Conservation (phyloP, 208 protist genomes). For the Trypanosoma congolense region DNA sequence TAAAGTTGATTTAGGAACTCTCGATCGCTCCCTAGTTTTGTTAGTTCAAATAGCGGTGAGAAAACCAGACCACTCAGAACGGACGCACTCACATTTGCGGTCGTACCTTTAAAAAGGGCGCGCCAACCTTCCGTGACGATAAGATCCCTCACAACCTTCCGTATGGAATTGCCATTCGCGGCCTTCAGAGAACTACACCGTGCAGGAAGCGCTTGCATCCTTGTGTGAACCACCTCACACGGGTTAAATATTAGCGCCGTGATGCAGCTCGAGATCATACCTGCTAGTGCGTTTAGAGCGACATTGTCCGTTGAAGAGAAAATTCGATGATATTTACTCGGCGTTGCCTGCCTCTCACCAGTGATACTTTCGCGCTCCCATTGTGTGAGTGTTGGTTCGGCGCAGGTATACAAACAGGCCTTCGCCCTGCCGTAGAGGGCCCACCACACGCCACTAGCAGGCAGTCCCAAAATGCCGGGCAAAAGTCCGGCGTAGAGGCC, state of each 20-base stretch:
- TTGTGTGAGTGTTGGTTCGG: constrained; percentile 39
- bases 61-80: constrained; percentile 83
- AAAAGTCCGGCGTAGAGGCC: constrained; percentile 68
- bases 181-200: neutral
- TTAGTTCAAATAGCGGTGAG: constrained; percentile 77
- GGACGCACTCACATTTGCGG: constrained; percentile 61
- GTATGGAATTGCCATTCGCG: constrained; percentile 15
- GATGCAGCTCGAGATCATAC: constrained; percentile 50
- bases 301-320: constrained; percentile 81
- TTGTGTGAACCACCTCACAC: constrained; percentile 72
- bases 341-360: neutral
- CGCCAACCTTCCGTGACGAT: constrained; percentile 50
- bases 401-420: constrained; percentile 50
- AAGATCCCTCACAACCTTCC: constrained; percentile 41
- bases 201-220: constrained; percentile 63
- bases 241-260: constrained; percentile 81
- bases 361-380: constrained; percentile 30
- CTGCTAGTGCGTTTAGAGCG: constrained; percentile 60
- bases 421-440: constrained; percentile 73
- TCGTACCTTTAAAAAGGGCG: constrained; percentile 76
- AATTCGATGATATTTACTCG: constrained; percentile 64
- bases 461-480: constrained; percentile 61
- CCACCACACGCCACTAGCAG: constrained; percentile 83
- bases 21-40: constrained; percentile 79
- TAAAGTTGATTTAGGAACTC: constrained; percentile 43